Base-by-base conservation (phyloP, 768 basidiomycete genomes). In the Macrolepiota dolichaula region DNA sequence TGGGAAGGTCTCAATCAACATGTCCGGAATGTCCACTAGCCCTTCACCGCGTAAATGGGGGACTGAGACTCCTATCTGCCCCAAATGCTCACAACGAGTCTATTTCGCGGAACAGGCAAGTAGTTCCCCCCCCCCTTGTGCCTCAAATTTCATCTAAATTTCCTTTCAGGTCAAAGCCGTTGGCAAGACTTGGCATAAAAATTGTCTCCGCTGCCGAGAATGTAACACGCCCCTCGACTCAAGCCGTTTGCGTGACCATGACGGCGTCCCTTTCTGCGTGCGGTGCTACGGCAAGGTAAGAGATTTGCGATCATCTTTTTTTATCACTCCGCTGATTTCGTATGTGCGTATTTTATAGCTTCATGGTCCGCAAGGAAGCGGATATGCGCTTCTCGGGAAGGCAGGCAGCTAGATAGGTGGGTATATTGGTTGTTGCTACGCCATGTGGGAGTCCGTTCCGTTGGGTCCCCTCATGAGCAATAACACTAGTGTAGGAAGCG, bases 71-170 rank as follows among this genome's bases (percentile, higher is more conserved):
- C 88, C 91, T 19, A 68, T 69, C 19, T 94, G 92, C 66, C 84
- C 87, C 9, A 79, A 80, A 58, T 94, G 92, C 64, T 77, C 76
- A 38, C 85, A 89, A 79, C 87, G 81, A 55, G 92, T 94, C 10
- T 94, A 90, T 74, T 93, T 94, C 68, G 91, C 92, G 13, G 91
- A 94, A 71, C 90, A 91, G 81, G 90, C 86, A 50, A 12, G 68
- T 42, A 38, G 25, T 46, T 53, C 54, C 42, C 57, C 7, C 22
- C 24, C 24, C 17, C 52, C 17, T 37, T 52, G 15, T 42, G 4
- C 17, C 13, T 24, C 11, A 27, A 13, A 4, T 11, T 49, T 44
- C 17, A 15, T 60, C 47, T 10, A 61, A 24, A 53, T 55, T 40
- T 13, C 35, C 40, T n/a, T 51, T 38, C 24, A 91, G 91, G 85